These are phyloP conservation scores for Quaeritorhiza haematococci DNA, from an alignment of 371 early-diverging fungal species.

Conservation along the genomic window DNA sequence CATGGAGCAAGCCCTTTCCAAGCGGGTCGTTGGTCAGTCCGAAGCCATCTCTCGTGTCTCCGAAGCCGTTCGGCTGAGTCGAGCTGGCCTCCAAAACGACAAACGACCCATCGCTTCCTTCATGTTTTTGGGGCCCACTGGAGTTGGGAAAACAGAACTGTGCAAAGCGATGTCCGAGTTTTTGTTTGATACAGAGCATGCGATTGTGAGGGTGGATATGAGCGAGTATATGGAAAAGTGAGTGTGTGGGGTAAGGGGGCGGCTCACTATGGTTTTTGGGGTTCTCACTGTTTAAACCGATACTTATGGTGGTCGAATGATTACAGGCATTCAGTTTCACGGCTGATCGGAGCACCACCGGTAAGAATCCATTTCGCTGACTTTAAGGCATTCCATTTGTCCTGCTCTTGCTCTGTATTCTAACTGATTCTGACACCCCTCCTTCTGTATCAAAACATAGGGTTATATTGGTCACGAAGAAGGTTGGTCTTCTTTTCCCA, in stretches of 20 bases:
- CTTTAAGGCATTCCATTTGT: no score
- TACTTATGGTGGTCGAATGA: no score
- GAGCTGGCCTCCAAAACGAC: conserved; percentile 53
- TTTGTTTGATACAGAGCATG: conserved; percentile 64
- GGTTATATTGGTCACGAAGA: conserved; percentile 70
- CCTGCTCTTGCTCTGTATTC: no score
- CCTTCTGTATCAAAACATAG: no score
- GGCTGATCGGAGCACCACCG: conserved; percentile 64
- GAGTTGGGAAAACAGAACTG: conserved; percentile 69
- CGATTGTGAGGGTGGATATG: conserved; percentile 67
- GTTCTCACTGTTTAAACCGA: no score
- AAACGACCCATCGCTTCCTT: conserved; percentile 66
- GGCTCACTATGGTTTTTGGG: background rate
- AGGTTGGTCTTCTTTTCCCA: no score
- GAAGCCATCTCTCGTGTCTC: conserved; percentile 55
- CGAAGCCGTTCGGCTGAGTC: conserved; percentile 52
- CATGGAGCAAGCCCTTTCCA: conserved; percentile 43
- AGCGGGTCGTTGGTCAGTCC: conserved; percentile 61
- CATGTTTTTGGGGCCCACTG: conserved; percentile 61
- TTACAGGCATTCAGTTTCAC: conserved; percentile 54
- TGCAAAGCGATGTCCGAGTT: conserved; percentile 73
- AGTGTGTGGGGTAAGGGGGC: no score
- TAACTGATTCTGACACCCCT: no score
- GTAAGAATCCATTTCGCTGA: no score
- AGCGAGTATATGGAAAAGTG: conserved; percentile 62